Percentiles rank a stretch among this genome's conserved stretches.
Evolutionary conservation across 2,329 filamentous ascomycete genomes (phyloP).

Genomic region (Colletotrichum lindemuthianum): DNA sequence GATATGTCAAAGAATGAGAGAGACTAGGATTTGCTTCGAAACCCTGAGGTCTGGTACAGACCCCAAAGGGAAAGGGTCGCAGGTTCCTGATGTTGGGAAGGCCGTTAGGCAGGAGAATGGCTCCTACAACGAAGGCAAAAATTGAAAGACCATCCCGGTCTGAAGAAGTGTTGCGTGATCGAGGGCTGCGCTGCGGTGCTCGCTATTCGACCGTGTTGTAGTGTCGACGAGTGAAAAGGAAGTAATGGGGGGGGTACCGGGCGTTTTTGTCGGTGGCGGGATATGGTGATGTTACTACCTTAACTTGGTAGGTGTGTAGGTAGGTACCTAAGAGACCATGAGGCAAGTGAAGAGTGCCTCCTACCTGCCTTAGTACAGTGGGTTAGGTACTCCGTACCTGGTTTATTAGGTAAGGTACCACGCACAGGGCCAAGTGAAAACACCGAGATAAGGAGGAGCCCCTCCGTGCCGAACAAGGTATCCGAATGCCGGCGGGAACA

Average conservation of each 20-base stretch:
- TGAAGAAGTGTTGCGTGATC: background rate
- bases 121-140: conserved; percentile 24
- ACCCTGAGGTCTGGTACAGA: background rate
- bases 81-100: conserved; percentile 8
- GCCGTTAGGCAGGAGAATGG: conserved; percentile 15
- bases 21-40: conserved; percentile 11
- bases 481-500: conserved; percentile 1
- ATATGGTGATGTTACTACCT: no score
- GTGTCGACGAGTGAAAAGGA: background rate
- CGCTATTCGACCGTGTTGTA: background rate
- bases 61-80: background rate
- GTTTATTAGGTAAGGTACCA: no score
- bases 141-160: conserved; percentile 26
- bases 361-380: background rate
- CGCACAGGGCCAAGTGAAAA: conserved; percentile 28
- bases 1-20: background rate
- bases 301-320: background rate
- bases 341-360: no score
- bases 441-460: conserved; percentile 29
- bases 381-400: conserved; percentile 9
- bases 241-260: no score
- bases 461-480: conserved; percentile 11
- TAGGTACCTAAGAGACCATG: background rate
- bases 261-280: no score
- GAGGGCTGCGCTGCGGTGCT: background rate